Evolutionary conservation across 177 flowering plant species (phyloP), one percentile per base, ranked within the genome.

Genomic region (Vitis hybrid): DNA sequence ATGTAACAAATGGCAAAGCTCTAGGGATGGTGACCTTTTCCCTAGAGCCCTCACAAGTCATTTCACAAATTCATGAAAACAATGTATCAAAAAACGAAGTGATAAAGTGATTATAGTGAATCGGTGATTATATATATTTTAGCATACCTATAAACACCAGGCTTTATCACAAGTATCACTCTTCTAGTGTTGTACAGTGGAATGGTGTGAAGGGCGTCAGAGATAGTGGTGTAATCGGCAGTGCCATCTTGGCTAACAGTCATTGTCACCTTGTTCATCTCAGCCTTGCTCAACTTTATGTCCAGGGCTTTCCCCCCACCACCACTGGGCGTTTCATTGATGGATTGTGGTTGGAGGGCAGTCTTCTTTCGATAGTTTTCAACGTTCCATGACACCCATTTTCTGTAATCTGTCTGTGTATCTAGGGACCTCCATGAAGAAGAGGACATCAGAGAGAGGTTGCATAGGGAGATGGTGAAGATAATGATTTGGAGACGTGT

Each of bases 21-120:
- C 66, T 82, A 4, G 84, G 83, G 63, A 89, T 74, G 51, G 45
- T 23, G 55, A 91, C 71, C 76, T 91, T 91, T 72, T 91, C 97
- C 86, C 89, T 88, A 34, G 45, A 34, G 45, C 0, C 45, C 26
- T 23, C 26, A 60, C 18, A 70, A 18, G 48, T 19, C 21, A 21
- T 2, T 7, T 3, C 39, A 60, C 39, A 45, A 19, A 30, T 21
- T 30, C 11, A 21, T 3, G 3, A 55, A 15, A 19, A 4, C 11
- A 30, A 21, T 45, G 18, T 50, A 13, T 0, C 11, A 54, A 21
- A 49, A 68, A 7, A 19, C 11, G 13, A 48, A 17, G 12, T 62
- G 13, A 32, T 7, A 48, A 12, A 55, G 14, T 1, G 23, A 23
- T 23, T 3, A 23, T 23, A 0, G 26, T 23, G 26, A 2, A 23